Conservation (phyloP, 1,139 yeast genomes). For the Hemisphaericaspora subhashii region DNA sequence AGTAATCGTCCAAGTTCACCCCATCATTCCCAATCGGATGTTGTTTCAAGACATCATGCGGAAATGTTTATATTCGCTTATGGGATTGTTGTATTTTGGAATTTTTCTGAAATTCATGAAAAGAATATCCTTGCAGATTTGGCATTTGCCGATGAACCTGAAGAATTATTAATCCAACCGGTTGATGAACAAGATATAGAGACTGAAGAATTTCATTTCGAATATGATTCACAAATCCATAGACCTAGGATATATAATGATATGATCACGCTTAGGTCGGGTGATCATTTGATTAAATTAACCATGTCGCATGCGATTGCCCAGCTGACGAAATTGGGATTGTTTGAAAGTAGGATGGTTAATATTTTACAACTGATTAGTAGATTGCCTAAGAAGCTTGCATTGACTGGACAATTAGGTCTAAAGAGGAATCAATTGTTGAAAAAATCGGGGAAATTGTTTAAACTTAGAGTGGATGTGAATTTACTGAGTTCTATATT, state of each 20-base stretch:
- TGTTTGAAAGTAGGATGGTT: constrained; percentile 91
- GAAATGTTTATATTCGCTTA: constrained; percentile 88
- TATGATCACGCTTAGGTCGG: constrained; percentile 85
- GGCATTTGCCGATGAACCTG: constrained; percentile 60
- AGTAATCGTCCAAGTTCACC: constrained; percentile 6
- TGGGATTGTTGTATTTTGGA: constrained; percentile 97
- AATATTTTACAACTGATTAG: constrained; percentile 81
- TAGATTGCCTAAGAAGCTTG: constrained; percentile 82
- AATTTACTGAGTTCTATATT: constrained; percentile 85
- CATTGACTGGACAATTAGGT: constrained; percentile 85
- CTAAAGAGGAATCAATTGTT: constrained; percentile 74
- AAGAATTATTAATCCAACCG: constrained; percentile 66
- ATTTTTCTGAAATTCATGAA: constrained; percentile 88
- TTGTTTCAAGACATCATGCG: constrained; percentile 74
- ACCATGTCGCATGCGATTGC: constrained; percentile 97
- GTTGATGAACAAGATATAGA: constrained; percentile 89
- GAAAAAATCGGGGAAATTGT: constrained; percentile 85
- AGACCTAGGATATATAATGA: constrained; percentile 93
- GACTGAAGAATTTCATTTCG: constrained; percentile 92
- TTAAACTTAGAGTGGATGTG: constrained; percentile 89
- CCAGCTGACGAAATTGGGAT: constrained; percentile 86
- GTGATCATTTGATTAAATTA: constrained; percentile 88
- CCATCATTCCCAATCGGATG: constrained; percentile 30
- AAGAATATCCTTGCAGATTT: constrained; percentile 91
- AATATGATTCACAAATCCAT: constrained; percentile 75